These are phyloP conservation scores for Knufia fluminis DNA, from an alignment of 2,329 filamentous ascomycete species.

Conservation along the genomic window DNA sequence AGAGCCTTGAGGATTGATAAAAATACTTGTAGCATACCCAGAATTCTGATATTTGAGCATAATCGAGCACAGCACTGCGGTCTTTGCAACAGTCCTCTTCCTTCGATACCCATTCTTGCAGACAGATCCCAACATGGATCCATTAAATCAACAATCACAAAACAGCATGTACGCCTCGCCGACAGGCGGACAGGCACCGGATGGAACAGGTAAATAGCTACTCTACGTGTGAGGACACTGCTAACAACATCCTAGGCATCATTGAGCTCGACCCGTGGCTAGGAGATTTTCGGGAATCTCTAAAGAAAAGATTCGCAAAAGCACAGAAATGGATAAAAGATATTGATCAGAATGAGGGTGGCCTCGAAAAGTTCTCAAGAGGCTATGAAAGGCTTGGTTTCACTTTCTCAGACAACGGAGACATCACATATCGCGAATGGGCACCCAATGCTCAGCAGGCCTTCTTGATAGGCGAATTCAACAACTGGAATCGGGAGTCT, in stretches of 20 bases:
- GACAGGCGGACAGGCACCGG: neutral
- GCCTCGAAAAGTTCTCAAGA: slow-evolving; percentile 82
- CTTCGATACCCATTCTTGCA: neutral
- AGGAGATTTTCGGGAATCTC: slow-evolving; percentile 66
- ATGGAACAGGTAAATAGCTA: slow-evolving; percentile 2
- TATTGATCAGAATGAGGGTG: slow-evolving; percentile 76
- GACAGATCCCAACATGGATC: neutral
- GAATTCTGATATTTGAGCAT: neutral
- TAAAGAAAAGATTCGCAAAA: slow-evolving; percentile 68
- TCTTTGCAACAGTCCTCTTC: neutral
- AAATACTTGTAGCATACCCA: neutral
- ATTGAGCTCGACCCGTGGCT: slow-evolving; percentile 83
- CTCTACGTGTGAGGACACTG: too few species aligned
- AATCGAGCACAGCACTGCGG: neutral
- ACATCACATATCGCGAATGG: slow-evolving; percentile 91
- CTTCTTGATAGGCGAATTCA: slow-evolving; percentile 89
- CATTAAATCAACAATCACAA: slow-evolving; percentile 1
- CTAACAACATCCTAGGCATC: slow-evolving; percentile 52
- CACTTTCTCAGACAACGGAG: slow-evolving; percentile 69
- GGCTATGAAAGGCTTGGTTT: slow-evolving; percentile 82
- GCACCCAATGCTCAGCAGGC: slow-evolving; percentile 80
- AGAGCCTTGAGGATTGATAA: neutral
- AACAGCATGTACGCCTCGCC: slow-evolving; percentile 1
- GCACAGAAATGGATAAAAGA: slow-evolving; percentile 78
- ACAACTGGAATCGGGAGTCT: slow-evolving; percentile 75